Evolutionary conservation across 2,329 filamentous ascomycete species (phyloP), one percentile per base, ranked within the genome.

Genomic region (Akanthomyces muscarius): DNA sequence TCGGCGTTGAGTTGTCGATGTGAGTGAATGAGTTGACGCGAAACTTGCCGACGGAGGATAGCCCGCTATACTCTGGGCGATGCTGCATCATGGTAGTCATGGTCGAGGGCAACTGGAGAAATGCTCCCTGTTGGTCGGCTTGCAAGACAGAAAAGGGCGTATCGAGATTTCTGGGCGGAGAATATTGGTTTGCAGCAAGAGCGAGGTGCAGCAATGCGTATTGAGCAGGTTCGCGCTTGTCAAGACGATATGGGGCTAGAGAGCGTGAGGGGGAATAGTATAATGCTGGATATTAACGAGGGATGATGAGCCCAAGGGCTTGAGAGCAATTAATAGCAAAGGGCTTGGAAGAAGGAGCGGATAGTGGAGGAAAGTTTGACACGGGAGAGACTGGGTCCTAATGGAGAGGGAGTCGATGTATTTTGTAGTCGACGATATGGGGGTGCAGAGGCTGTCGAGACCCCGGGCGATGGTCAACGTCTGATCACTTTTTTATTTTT

Each of bases 391-490:
- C 48, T 47, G 47, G 41, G 41, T 47, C 62, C 25, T 14, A 28
- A 48, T 33, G 71, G 71, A 69, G 69, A 67, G 67, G 68, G 69
- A 65, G 56, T 57, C 47, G 48, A 59, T n/a, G 62, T 60, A 56
- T 63, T 63, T 55, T 63, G 62, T 63, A 63, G 48, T 55, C 56
- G 42, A 63, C 30, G 62, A 60, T 59, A 60, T 53, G 62, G 62
- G 50, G 50, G 61, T 44, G 38, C 45, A 44, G 61, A 63, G 45
- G 52, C 25, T 63, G 54, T 63, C 51, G 45, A 57, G 44, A 57
- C 54, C 44, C 52, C 44, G 28, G 61, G 53, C 42, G 51, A 56
- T 63, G 53, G 33, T 57, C 53, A 57, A 56, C 45, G 53, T 50
- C 51, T 50, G 50, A 47, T 61, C 33, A 23, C 25, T 52, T 55